Percentiles rank a stretch among this genome's conserved stretches.
These are phyloP conservation scores for Ilyonectria destructans DNA, from an alignment of 2,329 filamentous ascomycete species.

Conservation along the genomic window DNA sequence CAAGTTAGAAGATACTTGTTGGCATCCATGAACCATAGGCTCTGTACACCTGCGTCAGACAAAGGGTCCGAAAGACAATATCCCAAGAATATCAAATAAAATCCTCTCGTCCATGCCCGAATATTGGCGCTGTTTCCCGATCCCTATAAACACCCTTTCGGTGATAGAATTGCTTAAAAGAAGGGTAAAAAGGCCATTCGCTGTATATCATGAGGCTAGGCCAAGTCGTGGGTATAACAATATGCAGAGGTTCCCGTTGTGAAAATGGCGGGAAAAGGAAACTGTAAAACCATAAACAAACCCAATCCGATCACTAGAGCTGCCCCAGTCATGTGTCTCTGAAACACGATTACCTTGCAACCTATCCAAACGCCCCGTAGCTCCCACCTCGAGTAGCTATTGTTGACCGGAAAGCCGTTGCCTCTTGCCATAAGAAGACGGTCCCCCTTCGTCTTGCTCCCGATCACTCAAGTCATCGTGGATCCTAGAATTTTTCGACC, in stretches of 20 bases:
- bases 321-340: slow-evolving; percentile 33
- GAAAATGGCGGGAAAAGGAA: slow-evolving; percentile 9
- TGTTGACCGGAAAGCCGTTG: slow-evolving; percentile 41
- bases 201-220: slow-evolving; percentile 30
- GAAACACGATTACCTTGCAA: slow-evolving; percentile 20
- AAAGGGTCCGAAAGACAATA: neutral
- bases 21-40: neutral
- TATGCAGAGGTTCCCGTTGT: slow-evolving; percentile 16
- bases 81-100: neutral
- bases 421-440: slow-evolving; percentile 42
- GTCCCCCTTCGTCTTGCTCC: slow-evolving; percentile 55
- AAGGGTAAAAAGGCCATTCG: neutral
- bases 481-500: slow-evolving; percentile 58
- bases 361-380: slow-evolving; percentile 39
- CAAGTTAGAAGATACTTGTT: neutral
- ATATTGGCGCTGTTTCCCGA: no score
- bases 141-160: neutral
- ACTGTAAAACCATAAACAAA: neutral
- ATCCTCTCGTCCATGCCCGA: neutral
- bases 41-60: neutral
- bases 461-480: slow-evolving; percentile 64
- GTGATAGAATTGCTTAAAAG: slow-evolving; percentile 7
- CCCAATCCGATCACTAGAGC: slow-evolving; percentile 22
- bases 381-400: slow-evolving; percentile 27
- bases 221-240: slow-evolving; percentile 39